Conservation (phyloP, 306 rosid species). For the Vigna hirtella region DNA sequence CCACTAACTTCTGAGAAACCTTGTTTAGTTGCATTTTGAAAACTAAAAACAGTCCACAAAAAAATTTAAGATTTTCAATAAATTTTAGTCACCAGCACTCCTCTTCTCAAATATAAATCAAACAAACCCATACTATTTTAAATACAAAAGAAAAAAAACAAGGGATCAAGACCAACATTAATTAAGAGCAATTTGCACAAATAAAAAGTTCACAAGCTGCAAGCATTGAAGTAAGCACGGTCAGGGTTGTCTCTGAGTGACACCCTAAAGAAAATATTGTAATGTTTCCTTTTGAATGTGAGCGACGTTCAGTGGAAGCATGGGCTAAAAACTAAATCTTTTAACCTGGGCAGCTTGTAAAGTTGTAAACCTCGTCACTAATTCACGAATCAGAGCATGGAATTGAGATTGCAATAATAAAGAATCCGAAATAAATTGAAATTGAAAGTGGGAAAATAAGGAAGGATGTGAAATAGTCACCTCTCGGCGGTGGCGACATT, state of each 20-base stretch:
- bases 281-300: neutral
- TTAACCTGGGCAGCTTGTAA: constrained; percentile 29
- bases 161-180: neutral
- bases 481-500: constrained; percentile 85
- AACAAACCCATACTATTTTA: neutral
- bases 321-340: constrained; percentile 36
- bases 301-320: neutral
- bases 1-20: too few species aligned
- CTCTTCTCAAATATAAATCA: neutral
- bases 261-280: neutral
- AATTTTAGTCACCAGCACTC: too few species aligned
- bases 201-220: constrained; percentile 14
- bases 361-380: constrained; percentile 5
- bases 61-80: too few species aligned
- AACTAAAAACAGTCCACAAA: too few species aligned
- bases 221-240: neutral
- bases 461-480: constrained; percentile 41
- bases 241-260: constrained; percentile 7
- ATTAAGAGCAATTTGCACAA: neutral
- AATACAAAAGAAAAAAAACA: neutral
- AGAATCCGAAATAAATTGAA: constrained; percentile 8
- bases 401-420: constrained; percentile 5
- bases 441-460: neutral
- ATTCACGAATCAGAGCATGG: neutral
- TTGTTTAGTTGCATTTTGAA: too few species aligned